Evolutionary conservation across 2,329 filamentous ascomycete genomes (phyloP).

Genomic region (Chaetomiaceae sp.): DNA sequence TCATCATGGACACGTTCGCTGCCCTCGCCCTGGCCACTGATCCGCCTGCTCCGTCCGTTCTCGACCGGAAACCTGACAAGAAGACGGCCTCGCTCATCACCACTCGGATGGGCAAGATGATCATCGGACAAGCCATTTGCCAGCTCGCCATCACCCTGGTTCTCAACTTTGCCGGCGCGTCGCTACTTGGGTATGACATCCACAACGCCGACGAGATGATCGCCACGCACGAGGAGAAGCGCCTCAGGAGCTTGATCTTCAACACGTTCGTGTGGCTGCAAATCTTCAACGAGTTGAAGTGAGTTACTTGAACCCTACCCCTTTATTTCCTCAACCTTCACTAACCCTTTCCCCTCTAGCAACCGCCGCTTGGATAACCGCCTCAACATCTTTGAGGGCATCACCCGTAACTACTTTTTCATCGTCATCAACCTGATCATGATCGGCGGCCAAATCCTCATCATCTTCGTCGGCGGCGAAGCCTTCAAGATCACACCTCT

Average conservation of each 20-base stretch:
- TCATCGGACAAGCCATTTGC: slow-evolving; percentile 73
- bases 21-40: slow-evolving; percentile 58
- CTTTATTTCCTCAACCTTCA: background rate
- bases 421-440: slow-evolving; percentile 74
- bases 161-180: slow-evolving; percentile 61
- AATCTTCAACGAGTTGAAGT: slow-evolving; percentile 60
- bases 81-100: slow-evolving; percentile 71
- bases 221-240: slow-evolving; percentile 42
- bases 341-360: slow-evolving; percentile 34
- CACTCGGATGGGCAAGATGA: slow-evolving; percentile 85
- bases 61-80: slow-evolving; percentile 62
- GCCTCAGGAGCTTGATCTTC: slow-evolving; percentile 66
- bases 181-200: slow-evolving; percentile 56
- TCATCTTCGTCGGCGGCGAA: slow-evolving; percentile 72
- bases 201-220: slow-evolving; percentile 20
- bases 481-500: slow-evolving; percentile 66
- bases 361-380: slow-evolving; percentile 82
- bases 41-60: slow-evolving; percentile 34
- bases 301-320: background rate
- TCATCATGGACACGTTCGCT: slow-evolving; percentile 83
- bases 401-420: slow-evolving; percentile 77
- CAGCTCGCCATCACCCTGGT: slow-evolving; percentile 66
- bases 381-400: slow-evolving; percentile 82
- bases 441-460: slow-evolving; percentile 78
- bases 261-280: slow-evolving; percentile 86